Evolutionary conservation across 768 basidiomycete species (phyloP), one percentile per base, ranked within the genome.

Genomic region (Mycena amicta): DNA sequence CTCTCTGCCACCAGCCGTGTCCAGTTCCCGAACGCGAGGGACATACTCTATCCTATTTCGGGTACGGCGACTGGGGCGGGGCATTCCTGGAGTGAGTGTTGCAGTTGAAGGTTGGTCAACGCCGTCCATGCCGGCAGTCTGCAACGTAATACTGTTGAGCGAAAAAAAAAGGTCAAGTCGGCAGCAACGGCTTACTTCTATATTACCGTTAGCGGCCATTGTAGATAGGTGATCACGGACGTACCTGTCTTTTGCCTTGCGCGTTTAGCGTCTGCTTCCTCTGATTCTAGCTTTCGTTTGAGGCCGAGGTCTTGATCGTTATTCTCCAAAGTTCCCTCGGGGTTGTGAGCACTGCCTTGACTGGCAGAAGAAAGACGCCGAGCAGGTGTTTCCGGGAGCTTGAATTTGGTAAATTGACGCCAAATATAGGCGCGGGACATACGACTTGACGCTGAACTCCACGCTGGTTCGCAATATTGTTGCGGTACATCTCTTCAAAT

Each of bases 1-100:
- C 72, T 96, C 90, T 63, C 93, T 86, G 28, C 95, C 95, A 25
- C 93, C 95, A 57, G 85, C 78, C 1, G 87, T 88, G 29, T 89
- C 85, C 45, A 90, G 70, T 61, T 90, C 89, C 16, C 91, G 88
- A 11, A 83, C 85, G 18, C 92, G 77, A 0, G 95, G 95, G 28
- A 90, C 78, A 70, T 95, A 97, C 75, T 93, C 91, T 63, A 97
- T 89, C 75, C 90, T 95, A 62, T 90, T 86, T 57, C 89, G 83
- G 30, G 84, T 80, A 53, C 79, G 66, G 60, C 76, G 75, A 41
- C 72, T 66, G 15, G 77, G 64, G 43, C 55, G 63, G 41, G 68
- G 65, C 63, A 72, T 69, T n/a, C n/a, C n/a, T 25, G 70, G 50
- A 45, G 69, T 53, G 52, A 74, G 67, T 41, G 70, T 65, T 31